These are phyloP conservation scores for Aspergillus sclerotialis DNA, from an alignment of 2,329 filamentous ascomycete genomes.

Conservation along the genomic window DNA sequence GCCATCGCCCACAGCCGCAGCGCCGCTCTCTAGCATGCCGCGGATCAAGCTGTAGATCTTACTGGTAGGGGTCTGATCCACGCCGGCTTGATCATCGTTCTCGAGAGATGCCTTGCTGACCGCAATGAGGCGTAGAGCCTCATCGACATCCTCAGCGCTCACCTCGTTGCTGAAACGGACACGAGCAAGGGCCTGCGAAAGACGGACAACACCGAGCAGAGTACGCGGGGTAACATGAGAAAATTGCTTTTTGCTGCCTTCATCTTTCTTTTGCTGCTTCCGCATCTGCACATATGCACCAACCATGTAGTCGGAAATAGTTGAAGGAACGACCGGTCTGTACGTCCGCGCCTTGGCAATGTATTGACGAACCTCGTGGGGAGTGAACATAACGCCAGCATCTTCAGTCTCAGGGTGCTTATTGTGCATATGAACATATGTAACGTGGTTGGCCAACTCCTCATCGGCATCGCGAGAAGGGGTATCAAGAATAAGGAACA, in stretches of 20 bases:
- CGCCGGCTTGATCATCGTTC: slow-evolving; percentile 56
- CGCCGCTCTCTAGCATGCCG: slow-evolving; percentile 75
- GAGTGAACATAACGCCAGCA: slow-evolving; percentile 71
- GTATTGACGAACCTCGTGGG: slow-evolving; percentile 91
- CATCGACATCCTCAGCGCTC: slow-evolving; percentile 87
- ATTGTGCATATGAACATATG: slow-evolving; percentile 95
- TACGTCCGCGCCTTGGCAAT: slow-evolving; percentile 87
- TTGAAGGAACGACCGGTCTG: slow-evolving; percentile 76
- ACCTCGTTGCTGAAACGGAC: slow-evolving; percentile 82
- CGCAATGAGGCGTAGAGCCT: slow-evolving; percentile 83
- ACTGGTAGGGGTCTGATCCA: slow-evolving; percentile 72
- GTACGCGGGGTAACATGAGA: slow-evolving; percentile 92
- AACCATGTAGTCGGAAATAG: slow-evolving; percentile 91
- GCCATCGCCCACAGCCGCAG: slow-evolving; percentile 69
- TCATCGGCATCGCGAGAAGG: slow-evolving; percentile 84
- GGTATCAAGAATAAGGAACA: slow-evolving; percentile 95
- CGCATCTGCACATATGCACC: slow-evolving; percentile 94
- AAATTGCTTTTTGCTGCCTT: slow-evolving; percentile 86
- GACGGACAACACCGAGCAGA: slow-evolving; percentile 81
- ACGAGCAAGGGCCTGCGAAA: slow-evolving; percentile 87
- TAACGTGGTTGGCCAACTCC: slow-evolving; percentile 89
- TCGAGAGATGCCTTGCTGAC: slow-evolving; percentile 89
- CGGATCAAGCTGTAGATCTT: slow-evolving; percentile 95
- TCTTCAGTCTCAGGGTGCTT: slow-evolving; percentile 73
- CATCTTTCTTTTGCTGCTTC: slow-evolving; percentile 83